phyloP scores from a whole-genome alignment of 1,284 basidiomycete genomes.

The Cutaneotrichosporon cyanovorans region DNA sequence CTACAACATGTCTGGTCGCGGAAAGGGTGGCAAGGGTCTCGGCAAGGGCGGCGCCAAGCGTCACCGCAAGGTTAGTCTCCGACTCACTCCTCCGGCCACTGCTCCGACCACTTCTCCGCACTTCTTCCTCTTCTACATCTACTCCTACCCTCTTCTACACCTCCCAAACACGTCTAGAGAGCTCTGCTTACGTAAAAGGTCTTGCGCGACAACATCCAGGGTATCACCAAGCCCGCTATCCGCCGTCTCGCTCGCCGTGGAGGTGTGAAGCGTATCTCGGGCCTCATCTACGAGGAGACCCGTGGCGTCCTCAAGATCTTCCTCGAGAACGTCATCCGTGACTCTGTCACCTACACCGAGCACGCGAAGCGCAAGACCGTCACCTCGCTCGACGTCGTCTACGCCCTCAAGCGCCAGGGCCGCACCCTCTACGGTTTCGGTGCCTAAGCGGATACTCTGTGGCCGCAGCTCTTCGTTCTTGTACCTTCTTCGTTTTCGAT shows the following conservation, averaged over 20 bases:
- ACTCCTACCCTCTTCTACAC: background rate
- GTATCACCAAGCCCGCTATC: conserved; percentile 84
- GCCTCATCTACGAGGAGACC: conserved; percentile 88
- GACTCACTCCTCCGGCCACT: background rate
- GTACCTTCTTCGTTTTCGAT: too few relatives aligned
- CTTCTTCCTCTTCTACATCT: background rate
- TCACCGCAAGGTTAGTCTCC: conserved; percentile 56
- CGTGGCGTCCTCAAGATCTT: conserved; percentile 75
- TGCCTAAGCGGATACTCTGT: conserved; percentile 47
- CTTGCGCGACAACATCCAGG: conserved; percentile 73
- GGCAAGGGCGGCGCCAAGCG: conserved; percentile 83
- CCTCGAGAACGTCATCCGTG: conserved; percentile 65
- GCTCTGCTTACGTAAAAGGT: conserved; percentile 30
- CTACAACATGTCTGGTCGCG: conserved; percentile 62
- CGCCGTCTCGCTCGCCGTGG: conserved; percentile 90
- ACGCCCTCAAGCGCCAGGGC: conserved; percentile 84
- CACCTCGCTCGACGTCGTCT: conserved; percentile 70
- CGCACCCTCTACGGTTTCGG: conserved; percentile 82
- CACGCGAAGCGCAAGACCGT: conserved; percentile 90
- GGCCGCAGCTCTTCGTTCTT: background rate
- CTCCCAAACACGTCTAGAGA: background rate
- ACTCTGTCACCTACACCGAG: conserved; percentile 83
- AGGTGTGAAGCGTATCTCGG: conserved; percentile 91
- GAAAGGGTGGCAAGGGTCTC: conserved; percentile 70
- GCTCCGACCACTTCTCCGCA: background rate